Conservation (phyloP, 106 monocot species). For the Ottelia alismoides region DNA sequence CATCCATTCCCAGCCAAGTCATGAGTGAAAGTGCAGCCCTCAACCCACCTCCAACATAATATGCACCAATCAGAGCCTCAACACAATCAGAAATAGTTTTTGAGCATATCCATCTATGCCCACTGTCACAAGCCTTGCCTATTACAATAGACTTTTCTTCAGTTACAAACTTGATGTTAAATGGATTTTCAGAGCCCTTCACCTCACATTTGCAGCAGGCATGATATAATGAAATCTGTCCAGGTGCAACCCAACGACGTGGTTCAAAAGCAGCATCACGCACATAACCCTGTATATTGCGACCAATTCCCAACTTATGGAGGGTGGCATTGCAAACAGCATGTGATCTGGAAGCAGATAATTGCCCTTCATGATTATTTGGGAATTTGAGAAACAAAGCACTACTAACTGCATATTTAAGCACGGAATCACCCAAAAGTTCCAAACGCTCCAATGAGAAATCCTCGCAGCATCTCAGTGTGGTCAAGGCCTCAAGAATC, state of each 20-base stretch:
- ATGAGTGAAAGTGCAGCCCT: slow-evolving; percentile 45
- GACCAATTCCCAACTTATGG: slow-evolving; percentile 49
- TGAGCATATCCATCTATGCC: slow-evolving; percentile 94
- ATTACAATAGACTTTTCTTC: slow-evolving; percentile 42
- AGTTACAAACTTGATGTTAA: slow-evolving; percentile 15
- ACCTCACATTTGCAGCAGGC: slow-evolving; percentile 54
- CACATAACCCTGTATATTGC: slow-evolving; percentile 82
- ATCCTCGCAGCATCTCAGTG: slow-evolving; percentile 64
- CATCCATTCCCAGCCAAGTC: slow-evolving; percentile 77
- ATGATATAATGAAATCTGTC: slow-evolving; percentile 42
- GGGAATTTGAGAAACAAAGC: slow-evolving; percentile 63
- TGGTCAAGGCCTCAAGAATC: slow-evolving; percentile 93
- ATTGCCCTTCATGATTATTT: slow-evolving; percentile 67
- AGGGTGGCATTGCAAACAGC: slow-evolving; percentile 73
- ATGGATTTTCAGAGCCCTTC: slow-evolving; percentile 12
- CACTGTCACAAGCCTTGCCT: slow-evolving; percentile 72
- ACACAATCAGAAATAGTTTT: slow-evolving; percentile 96
- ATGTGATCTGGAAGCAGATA: slow-evolving; percentile 40
- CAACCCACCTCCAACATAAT: slow-evolving; percentile 75
- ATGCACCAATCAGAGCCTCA: slow-evolving; percentile 90
- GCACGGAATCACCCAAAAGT: slow-evolving; percentile 83
- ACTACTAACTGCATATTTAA: slow-evolving; percentile 83
- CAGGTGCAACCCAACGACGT: slow-evolving; percentile 80
- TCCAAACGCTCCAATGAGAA: slow-evolving; percentile 92
- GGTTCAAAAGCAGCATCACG: slow-evolving; percentile 94